Evolutionary conservation across 2,329 filamentous ascomycete genomes (phyloP).

Genomic region (Zymoseptoria crescenta): DNA sequence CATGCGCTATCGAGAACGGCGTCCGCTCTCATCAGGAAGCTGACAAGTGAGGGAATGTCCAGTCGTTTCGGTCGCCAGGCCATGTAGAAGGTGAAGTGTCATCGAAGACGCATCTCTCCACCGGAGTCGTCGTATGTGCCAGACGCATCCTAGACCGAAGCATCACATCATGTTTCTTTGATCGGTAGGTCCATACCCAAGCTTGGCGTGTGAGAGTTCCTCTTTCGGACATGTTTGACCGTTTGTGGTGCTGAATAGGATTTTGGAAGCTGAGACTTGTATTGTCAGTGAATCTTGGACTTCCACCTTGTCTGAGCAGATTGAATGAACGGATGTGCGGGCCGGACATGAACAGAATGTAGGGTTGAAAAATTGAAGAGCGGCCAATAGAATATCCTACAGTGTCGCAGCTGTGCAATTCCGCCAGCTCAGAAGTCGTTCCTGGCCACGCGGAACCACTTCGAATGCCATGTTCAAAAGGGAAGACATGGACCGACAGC

Average conservation of each 20-base stretch:
- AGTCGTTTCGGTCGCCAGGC: not conserved
- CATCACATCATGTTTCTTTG: not conserved
- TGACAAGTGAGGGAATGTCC: not conserved
- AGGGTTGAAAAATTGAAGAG: too few species aligned
- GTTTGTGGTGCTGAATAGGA: constrained; percentile 26
- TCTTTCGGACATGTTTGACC: constrained; percentile 2
- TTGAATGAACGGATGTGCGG: too few species aligned
- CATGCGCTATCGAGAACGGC: not conserved
- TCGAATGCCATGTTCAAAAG: too few species aligned
- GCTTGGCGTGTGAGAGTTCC: not conserved
- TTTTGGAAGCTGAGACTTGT: constrained; percentile 11
- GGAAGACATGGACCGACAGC: too few species aligned
- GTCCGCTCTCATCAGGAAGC: not conserved
- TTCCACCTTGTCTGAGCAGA: not conserved
- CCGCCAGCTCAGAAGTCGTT: too few species aligned
- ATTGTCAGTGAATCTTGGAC: constrained; percentile 5
- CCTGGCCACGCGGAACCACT: too few species aligned
- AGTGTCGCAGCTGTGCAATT: too few species aligned
- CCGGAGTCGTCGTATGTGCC: not conserved
- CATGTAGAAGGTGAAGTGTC: not conserved
- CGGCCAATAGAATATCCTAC: too few species aligned
- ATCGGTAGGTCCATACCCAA: not conserved
- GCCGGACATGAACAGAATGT: too few species aligned
- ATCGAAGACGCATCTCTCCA: not conserved
- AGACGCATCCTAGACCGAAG: not conserved